Evolutionary conservation across 345 rosid genomes (phyloP).

Genomic region (Carallia pectinifolia): DNA sequence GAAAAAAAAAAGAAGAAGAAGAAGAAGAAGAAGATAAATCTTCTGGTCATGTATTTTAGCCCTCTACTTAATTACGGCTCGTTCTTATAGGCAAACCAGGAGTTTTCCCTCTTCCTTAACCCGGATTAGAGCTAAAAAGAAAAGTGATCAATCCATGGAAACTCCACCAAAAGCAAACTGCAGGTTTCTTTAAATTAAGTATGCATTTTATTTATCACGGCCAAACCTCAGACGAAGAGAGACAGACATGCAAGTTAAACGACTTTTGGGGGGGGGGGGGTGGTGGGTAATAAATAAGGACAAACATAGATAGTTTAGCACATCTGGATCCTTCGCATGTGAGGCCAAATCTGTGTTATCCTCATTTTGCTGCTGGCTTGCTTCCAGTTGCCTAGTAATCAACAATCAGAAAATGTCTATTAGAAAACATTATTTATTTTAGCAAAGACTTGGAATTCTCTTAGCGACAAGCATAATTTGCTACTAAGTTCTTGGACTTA

Average conservation of each 20-base stretch:
- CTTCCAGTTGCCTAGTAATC: slow-evolving; percentile 14
- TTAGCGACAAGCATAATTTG: no score
- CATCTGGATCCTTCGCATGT: slow-evolving; percentile 7
- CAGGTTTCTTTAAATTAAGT: neutral
- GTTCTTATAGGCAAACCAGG: no score
- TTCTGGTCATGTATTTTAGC: no score
- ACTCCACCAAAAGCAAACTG: neutral
- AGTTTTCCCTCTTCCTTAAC: no score
- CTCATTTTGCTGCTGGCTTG: slow-evolving; percentile 22
- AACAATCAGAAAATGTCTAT: neutral
- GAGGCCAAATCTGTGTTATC: neutral
- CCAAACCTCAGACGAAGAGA: slow-evolving; percentile 17
- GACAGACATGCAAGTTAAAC: neutral
- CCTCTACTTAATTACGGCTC: no score
- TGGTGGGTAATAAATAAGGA: neutral
- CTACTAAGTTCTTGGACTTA: neutral
- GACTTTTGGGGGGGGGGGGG: no score
- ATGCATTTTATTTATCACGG: slow-evolving; percentile 21
- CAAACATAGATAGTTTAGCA: neutral
- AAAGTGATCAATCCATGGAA: neutral
- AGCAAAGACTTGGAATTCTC: neutral
- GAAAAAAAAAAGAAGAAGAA: no score
- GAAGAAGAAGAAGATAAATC: no score
- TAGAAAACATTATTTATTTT: neutral
- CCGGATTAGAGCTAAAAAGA: no score